Conservation (phyloP, 2,329 filamentous ascomycete species). For the Exserohilum turcica region DNA sequence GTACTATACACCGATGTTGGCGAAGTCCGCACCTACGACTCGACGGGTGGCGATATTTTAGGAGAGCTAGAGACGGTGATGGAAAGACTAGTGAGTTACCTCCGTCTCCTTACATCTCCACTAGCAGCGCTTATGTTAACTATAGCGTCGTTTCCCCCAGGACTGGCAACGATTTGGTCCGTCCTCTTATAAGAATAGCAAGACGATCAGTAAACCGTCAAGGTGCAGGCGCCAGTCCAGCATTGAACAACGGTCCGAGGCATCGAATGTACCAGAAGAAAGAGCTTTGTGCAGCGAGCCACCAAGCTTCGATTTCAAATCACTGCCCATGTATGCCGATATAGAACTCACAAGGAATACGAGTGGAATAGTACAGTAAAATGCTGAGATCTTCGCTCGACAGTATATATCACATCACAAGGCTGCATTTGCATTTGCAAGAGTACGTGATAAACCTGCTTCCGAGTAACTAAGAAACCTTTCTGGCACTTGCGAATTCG, state of each 20-base stretch:
- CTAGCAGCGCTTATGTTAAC: background rate
- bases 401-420: background rate
- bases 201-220: background rate
- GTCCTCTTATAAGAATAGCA: background rate
- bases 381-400: background rate
- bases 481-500: too few relatives aligned
- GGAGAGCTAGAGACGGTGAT: background rate
- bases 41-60: background rate
- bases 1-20: background rate
- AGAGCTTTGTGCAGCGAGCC: background rate
- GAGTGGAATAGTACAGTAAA: background rate
- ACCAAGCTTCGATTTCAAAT: background rate
- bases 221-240: background rate
- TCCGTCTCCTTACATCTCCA: background rate
- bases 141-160: background rate
- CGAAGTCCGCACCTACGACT: background rate
- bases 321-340: background rate
- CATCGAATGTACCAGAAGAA: background rate
- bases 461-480: too few relatives aligned
- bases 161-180: background rate
- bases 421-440: background rate
- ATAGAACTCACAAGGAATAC: background rate
- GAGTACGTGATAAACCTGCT: too few relatives aligned
- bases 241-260: background rate
- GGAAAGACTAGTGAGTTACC: background rate